Percentiles rank a stretch among this genome's conserved stretches.
phyloP scores from a whole-genome alignment of 169 alveolate genomes.

The Pseudocohnilembus persalinus region DNA sequence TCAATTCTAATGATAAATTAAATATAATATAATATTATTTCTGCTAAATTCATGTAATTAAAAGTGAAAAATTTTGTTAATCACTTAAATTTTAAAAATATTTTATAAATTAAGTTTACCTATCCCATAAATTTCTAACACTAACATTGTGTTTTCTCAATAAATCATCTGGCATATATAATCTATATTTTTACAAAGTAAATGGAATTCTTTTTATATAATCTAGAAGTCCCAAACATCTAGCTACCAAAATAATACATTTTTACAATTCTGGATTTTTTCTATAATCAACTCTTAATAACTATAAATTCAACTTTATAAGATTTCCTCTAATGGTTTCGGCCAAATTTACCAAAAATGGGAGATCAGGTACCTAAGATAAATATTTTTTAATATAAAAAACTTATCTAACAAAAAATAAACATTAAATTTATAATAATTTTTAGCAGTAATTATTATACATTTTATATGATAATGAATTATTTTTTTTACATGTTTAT shows the following conservation, averaged over 20 bases:
- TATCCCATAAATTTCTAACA: constrained; percentile 42
- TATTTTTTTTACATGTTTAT: constrained; percentile 13
- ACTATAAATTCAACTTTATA: constrained; percentile 20
- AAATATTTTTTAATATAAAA: no score
- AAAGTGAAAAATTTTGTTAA: no score
- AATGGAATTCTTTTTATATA: constrained; percentile 40
- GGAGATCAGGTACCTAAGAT: background rate
- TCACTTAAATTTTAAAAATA: background rate
- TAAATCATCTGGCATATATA: constrained; percentile 38
- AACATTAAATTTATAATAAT: no score
- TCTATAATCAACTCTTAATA: constrained; percentile 32
- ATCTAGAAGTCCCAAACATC: constrained; percentile 30
- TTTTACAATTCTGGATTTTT: constrained; percentile 1
- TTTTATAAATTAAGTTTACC: background rate
- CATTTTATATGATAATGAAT: background rate
- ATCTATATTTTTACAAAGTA: constrained; percentile 32
- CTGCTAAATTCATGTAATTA: no score
- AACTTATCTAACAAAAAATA: no score
- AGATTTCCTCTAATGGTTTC: constrained; percentile 31
- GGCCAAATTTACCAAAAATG: constrained; percentile 23
- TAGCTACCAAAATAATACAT: constrained; percentile 7
- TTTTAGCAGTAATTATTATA: background rate
- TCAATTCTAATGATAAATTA: no score
- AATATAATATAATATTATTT: no score
- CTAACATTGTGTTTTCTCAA: constrained; percentile 24